Evolutionary conservation across 1,284 basidiomycete genomes (phyloP).

Genomic region (Pyrrhoderma noxium): DNA sequence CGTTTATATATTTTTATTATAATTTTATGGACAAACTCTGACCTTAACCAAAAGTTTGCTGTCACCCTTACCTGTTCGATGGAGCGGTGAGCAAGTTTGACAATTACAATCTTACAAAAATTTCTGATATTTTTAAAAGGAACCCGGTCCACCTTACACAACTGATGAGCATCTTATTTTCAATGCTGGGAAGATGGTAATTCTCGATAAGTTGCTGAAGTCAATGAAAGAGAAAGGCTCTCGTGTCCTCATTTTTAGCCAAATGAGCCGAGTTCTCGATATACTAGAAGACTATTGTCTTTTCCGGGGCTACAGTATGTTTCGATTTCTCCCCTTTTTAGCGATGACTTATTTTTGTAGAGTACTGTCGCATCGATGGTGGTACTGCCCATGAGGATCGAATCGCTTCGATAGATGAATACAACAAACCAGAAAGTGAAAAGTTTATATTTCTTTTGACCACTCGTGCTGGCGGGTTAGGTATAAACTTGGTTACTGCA

Average conservation of each 20-base stretch:
- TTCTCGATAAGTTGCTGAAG: conserved; percentile 88
- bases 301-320: conserved; percentile 83
- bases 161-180: conserved; percentile 96
- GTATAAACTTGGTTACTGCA: conserved; percentile 94
- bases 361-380: conserved; percentile 97
- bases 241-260: conserved; percentile 94
- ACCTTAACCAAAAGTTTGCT: conserved; percentile 43
- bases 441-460: conserved; percentile 98
- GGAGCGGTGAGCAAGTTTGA: conserved; percentile 52
- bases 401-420: conserved; percentile 93
- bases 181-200: conserved; percentile 96
- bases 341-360: conserved; percentile 34
- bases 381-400: conserved; percentile 95
- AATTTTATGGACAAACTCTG: too few relatives aligned
- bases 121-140: conserved; percentile 34
- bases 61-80: conserved; percentile 82
- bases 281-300: conserved; percentile 98
- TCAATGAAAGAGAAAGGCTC: conserved; percentile 91
- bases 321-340: background rate
- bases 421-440: conserved; percentile 91
- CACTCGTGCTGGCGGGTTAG: conserved; percentile 96
- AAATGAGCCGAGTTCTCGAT: conserved; percentile 93
- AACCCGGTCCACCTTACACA: conserved; percentile 97
- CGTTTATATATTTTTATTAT: background rate
- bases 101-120: background rate